Evolutionary conservation across 257 asterid species (phyloP), one percentile per base, ranked within the genome.

Genomic region (Primulina tabacum): DNA sequence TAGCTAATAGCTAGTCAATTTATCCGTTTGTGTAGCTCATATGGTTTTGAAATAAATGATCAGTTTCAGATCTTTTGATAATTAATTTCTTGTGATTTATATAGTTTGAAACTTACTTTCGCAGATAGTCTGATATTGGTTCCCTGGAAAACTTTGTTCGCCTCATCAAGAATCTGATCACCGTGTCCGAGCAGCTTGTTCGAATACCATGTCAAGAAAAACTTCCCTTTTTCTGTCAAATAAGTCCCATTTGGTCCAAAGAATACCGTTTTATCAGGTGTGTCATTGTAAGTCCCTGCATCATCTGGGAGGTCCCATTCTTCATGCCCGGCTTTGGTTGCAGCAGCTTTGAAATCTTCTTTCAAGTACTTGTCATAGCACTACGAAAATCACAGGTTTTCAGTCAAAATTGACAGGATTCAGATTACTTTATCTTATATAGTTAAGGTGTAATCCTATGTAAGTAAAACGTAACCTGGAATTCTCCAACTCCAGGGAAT

Each of bases 401-500:
- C 53, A 12, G n/a, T 6, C 5, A 35, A 8, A 12, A 12, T 43
- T 12, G 53, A 12, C 53, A 43, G 53, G n/a, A 12, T 43, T 38
- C 17, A 32, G 57, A 7, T 38, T 16, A 20, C 38, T 38, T 37
- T 9, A 8, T 30, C 6, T 2, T 17, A 4, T 64, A 20, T 20
- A 8, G 0, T 21, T 65, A 6, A 16, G 10, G 10, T 12, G 34
- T 8, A 20, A 40, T 70, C 26, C 21, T 20, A n/a, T 62, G 21
- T 2, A 7, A 38, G 12, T 2, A 8, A 64, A 64, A 56, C 68
- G 4, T 61, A 7, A 89, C 96, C 80, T 87, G 96, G 64, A 90
- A 90, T 78, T 90, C 95, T 69, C 95, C 97, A 14, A 90, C 85
- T 21, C 96, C 96, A 0, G 97, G 98, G 75, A 80, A 92, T 38